Conservation (phyloP, 129 eudicot species). For the Solidago caesia region DNA sequence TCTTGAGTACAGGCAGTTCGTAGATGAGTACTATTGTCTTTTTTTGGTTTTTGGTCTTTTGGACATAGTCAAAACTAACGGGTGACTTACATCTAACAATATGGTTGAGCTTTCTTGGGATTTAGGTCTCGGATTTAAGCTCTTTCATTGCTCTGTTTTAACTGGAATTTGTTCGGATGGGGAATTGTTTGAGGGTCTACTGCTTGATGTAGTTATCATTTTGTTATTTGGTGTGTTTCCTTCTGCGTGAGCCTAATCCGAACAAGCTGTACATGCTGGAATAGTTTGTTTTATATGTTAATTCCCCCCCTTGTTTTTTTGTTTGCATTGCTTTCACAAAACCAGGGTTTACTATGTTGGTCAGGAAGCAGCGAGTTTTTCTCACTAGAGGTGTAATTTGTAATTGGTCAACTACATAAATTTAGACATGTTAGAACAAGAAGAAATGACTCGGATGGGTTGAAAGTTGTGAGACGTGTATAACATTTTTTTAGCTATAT, state of each 20-base stretch:
- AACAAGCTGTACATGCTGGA: constrained; percentile 29
- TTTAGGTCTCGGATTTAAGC: constrained; percentile 8
- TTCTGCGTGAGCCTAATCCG: constrained; percentile 9
- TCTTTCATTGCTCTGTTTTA: constrained; percentile 8
- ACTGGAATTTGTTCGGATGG: constrained; percentile 6
- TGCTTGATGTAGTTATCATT: constrained; percentile 22
- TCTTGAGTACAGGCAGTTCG: background rate
- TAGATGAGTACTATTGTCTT: constrained; percentile 5
- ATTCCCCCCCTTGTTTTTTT: background rate
- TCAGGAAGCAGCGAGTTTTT: no score
- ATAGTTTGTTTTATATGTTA: background rate
- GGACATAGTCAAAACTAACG: constrained; percentile 31
- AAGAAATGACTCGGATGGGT: no score
- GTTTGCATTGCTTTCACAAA: background rate
- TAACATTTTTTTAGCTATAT: no score
- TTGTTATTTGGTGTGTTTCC: constrained; percentile 19
- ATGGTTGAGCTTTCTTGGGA: background rate
- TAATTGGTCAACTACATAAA: no score
- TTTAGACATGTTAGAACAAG: no score
- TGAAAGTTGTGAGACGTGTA: no score
- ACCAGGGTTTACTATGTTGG: no score
- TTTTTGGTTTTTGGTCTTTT: constrained; percentile 28
- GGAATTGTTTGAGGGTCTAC: background rate
- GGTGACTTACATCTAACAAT: constrained; percentile 23
- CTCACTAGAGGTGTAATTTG: no score